Evolutionary conservation across 2,329 filamentous ascomycete genomes (phyloP).

Genomic region (Penicillium janthinellum): DNA sequence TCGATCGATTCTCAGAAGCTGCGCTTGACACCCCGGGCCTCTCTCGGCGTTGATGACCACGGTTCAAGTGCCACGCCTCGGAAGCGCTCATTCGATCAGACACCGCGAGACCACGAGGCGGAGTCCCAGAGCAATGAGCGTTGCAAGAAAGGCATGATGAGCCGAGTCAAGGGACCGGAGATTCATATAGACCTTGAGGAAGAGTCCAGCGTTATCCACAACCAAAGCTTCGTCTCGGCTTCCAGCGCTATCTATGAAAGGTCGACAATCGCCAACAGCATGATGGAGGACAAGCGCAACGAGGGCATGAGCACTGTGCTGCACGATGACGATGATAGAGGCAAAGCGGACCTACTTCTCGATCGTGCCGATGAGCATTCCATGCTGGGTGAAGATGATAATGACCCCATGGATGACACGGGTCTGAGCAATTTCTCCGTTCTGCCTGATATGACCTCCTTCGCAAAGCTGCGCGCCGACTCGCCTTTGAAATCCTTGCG

Average conservation of each 20-base stretch:
- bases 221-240: slow-evolving; percentile 21
- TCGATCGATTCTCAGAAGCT: slow-evolving; percentile 20
- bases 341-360: slow-evolving; percentile 26
- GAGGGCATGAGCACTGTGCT: slow-evolving; percentile 48
- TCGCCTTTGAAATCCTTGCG: slow-evolving; percentile 57
- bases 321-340: slow-evolving; percentile 30
- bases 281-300: slow-evolving; percentile 42
- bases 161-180: slow-evolving; percentile 22
- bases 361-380: slow-evolving; percentile 26
- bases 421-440: slow-evolving; percentile 85
- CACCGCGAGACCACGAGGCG: slow-evolving; percentile 23
- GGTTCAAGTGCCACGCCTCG: slow-evolving; percentile 17
- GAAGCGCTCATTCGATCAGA: slow-evolving; percentile 30
- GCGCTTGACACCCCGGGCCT: slow-evolving; percentile 16
- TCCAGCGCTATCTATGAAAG: slow-evolving; percentile 16
- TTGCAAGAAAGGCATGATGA: slow-evolving; percentile 32
- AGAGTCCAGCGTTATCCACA: slow-evolving; percentile 26
- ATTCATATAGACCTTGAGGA: slow-evolving; percentile 35
- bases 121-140: slow-evolving; percentile 23
- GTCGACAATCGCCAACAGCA: slow-evolving; percentile 36
- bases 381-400: slow-evolving; percentile 32
- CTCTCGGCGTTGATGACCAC: slow-evolving; percentile 10
- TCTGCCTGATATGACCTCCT: slow-evolving; percentile 82
- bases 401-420: slow-evolving; percentile 46
- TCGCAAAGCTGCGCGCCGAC: slow-evolving; percentile 68